Percentiles rank a stretch among this genome's conserved stretches.
Evolutionary conservation across 179 eudicot species (phyloP).

Genomic region (Gypsophila paniculata): DNA sequence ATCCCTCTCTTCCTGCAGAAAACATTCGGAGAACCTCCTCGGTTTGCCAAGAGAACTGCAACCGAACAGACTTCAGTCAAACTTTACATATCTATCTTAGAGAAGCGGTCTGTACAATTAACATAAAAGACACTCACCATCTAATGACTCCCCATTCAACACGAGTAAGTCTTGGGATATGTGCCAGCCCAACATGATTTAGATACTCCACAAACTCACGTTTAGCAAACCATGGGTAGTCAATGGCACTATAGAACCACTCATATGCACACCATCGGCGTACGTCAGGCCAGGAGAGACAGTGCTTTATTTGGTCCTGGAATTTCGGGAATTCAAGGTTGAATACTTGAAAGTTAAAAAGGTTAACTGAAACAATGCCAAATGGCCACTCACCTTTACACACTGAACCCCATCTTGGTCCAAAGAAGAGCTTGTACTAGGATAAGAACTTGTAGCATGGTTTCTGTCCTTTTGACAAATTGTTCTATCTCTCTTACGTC

Average conservation of each 20-base stretch:
- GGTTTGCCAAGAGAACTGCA: slow-evolving; percentile 95
- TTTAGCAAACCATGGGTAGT: slow-evolving; percentile 98
- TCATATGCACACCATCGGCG: slow-evolving; percentile 86
- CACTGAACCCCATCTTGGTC: slow-evolving; percentile 27
- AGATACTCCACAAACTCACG: slow-evolving; percentile 95
- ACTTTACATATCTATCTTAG: slow-evolving; percentile 4
- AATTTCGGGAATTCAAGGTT: slow-evolving; percentile 19
- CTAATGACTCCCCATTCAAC: slow-evolving; percentile 99
- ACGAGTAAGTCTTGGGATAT: slow-evolving; percentile 94
- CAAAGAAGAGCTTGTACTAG: slow-evolving; percentile 19
- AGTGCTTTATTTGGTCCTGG: slow-evolving; percentile 57
- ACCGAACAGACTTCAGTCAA: slow-evolving; percentile 14
- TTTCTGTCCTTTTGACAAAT: slow-evolving; percentile 21
- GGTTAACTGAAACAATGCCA: not conserved
- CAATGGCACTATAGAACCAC: slow-evolving; percentile 98
- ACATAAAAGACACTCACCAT: slow-evolving; percentile 72
- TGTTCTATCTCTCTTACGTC: slow-evolving; percentile 54
- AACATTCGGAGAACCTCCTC: slow-evolving; percentile 72
- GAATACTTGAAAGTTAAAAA: not conserved
- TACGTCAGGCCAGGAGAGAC: slow-evolving; percentile 48
- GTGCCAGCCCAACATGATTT: slow-evolving; percentile 92
- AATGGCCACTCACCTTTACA: slow-evolving; percentile 39
- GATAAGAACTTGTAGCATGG: slow-evolving; percentile 22
- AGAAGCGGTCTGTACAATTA: not conserved
- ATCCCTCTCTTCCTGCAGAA: slow-evolving; percentile 78